Evolutionary conservation across 164 flowering plant genomes (phyloP), one percentile per base, ranked within the genome.

Genomic region (Vitis rupestris): DNA sequence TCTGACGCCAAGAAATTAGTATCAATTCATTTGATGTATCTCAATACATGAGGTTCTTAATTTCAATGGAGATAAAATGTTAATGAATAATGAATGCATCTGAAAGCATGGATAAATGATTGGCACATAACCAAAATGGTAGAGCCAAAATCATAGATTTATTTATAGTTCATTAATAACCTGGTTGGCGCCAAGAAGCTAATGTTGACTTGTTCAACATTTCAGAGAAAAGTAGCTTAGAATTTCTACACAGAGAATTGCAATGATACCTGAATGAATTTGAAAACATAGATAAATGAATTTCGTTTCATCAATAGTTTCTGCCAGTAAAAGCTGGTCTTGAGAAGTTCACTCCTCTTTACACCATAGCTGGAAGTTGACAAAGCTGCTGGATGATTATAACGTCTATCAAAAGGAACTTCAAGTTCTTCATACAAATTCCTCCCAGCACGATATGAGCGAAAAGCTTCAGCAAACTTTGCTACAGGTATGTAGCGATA

Each of bases 341-440:
- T 90, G 30, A 96, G 85, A 77, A 96, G 98, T 72, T 89, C 94
- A 51, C 69, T 68, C 74, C 81, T 90, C 68, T 76, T 83, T 61
- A 78, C 81, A 48, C 99, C 99, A 81, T 89, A 96, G 52, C 53
- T 66, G 74, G 90, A 86, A 64, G 86, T 86, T 71, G 94, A 80
- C 68, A 96, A 82, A 6, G 99, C 97, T 19, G 97, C 97, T 55
- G 99, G 98, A 82, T 96, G 98, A 77, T 81, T 89, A 64, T 78
- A 79, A 31, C 77, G 84, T 79, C 79, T 91, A 69, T 95, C 91
- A 80, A 87, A 93, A 61, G 97, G 98, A 81, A 75, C 63, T 9
- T 73, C 72, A 29, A 96, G 78, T 70, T 96, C 89, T 71, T 84
- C 84, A 23, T 70, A 71, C 78, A 96, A 77, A 60, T 64, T 77